These are phyloP conservation scores for Rheum nobile DNA, from an alignment of 148 eudicot genomes.

Conservation along the genomic window DNA sequence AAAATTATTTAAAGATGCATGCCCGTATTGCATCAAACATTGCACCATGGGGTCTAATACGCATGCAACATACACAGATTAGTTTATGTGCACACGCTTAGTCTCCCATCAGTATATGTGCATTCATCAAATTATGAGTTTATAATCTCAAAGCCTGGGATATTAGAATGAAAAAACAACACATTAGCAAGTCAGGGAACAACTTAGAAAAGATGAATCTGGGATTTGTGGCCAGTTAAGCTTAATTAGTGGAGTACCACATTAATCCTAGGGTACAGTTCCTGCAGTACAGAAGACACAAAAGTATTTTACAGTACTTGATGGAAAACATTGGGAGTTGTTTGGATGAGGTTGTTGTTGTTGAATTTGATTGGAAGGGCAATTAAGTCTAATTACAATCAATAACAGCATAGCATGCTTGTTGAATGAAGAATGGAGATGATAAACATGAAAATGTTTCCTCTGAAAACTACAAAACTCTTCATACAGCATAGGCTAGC, in stretches of 20 bases:
- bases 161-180: neutral
- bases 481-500: neutral
- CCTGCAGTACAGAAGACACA: neutral
- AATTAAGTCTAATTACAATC: neutral
- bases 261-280: neutral
- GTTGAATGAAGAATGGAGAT: slow-evolving; percentile 22
- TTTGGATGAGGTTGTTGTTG: neutral
- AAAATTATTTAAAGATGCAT: no score
- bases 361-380: neutral
- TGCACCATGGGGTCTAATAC: neutral
- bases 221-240: neutral
- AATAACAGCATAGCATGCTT: slow-evolving; percentile 26
- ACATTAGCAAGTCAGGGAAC: neutral
- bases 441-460: slow-evolving; percentile 35
- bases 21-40: neutral
- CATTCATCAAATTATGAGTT: slow-evolving; percentile 13
- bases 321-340: neutral
- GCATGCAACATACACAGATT: neutral
- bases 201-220: neutral
- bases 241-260: neutral
- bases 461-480: slow-evolving; percentile 27
- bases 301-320: neutral
- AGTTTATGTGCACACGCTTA: slow-evolving; percentile 18
- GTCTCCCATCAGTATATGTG: neutral
- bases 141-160: slow-evolving; percentile 18